Evolutionary conservation across 768 basidiomycete genomes (phyloP).

Genomic region (Boletales sp.): DNA sequence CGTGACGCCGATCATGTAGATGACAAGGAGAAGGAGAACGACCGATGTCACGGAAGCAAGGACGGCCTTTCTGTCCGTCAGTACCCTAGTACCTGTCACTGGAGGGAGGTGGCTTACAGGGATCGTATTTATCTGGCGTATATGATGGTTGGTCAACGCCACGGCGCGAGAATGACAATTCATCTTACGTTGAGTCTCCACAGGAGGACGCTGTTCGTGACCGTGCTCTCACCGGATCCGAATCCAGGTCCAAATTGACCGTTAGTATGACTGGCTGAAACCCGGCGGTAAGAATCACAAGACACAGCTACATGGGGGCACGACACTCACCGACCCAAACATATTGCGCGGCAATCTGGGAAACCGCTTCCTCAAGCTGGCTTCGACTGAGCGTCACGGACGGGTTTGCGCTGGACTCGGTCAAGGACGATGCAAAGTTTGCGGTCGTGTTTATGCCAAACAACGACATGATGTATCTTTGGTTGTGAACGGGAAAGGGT

Average conservation of each 20-base stretch:
- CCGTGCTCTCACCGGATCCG: too few species aligned
- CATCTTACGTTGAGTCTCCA: too few species aligned
- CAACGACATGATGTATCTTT: background rate
- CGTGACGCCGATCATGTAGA: background rate
- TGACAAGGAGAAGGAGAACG: background rate
- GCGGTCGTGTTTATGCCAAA: background rate
- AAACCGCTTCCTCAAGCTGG: background rate
- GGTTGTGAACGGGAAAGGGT: too few species aligned
- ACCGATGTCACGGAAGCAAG: background rate
- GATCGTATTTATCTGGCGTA: background rate
- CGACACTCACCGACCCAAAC: too few species aligned
- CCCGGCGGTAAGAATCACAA: too few species aligned
- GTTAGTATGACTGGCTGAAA: too few species aligned
- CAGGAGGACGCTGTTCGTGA: too few species aligned
- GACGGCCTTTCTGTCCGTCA: background rate
- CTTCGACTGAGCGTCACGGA: background rate
- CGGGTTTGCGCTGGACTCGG: background rate
- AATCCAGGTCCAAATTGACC: too few species aligned
- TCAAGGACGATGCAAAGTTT: background rate
- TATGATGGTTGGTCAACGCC: background rate
- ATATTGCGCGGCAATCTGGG: background rate
- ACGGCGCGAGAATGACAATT: too few species aligned
- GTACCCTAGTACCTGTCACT: background rate
- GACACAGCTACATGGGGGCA: too few species aligned
- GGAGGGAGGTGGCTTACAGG: background rate